A percentile compares a stretch with the other conserved stretches of the same genome.
These are phyloP conservation scores for Ustilago sp. DNA, from an alignment of 1,284 basidiomycete species.

Conservation along the genomic window DNA sequence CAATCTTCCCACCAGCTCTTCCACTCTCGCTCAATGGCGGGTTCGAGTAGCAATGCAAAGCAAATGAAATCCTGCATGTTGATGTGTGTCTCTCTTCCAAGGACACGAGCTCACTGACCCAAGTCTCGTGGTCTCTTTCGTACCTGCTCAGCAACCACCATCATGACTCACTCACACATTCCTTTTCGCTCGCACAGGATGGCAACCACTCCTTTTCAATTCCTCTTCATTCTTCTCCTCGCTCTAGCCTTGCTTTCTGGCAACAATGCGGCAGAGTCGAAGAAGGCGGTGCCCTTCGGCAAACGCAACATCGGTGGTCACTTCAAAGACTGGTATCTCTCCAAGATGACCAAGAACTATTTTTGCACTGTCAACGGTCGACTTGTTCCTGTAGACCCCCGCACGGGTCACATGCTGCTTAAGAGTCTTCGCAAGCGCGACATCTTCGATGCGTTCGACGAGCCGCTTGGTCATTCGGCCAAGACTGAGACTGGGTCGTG, in stretches of 20 bases:
- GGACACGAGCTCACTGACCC: not conserved
- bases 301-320: constrained; percentile 39
- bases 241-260: not conserved
- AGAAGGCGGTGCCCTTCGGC: constrained; percentile 10
- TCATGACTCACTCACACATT: not conserved
- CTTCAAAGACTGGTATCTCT: constrained; percentile 42
- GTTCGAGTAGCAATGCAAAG: not conserved
- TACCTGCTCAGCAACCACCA: constrained; percentile 1
- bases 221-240: not conserved
- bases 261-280: not conserved
- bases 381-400: constrained; percentile 44
- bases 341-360: constrained; percentile 35
- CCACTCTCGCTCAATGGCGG: not conserved
- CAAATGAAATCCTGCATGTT: not conserved
- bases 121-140: not conserved
- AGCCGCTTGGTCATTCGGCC: constrained; percentile 12
- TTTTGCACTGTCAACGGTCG: constrained; percentile 37
- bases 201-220: not conserved
- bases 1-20: not conserved
- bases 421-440: constrained; percentile 26
- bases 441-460: constrained; percentile 10
- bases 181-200: not conserved
- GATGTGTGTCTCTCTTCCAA: not conserved
- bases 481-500: constrained; percentile 31
- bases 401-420: constrained; percentile 41